Evolutionary conservation across 176 grass and related monocot genomes (phyloP).

Genomic region (Aegilops speltoides): DNA sequence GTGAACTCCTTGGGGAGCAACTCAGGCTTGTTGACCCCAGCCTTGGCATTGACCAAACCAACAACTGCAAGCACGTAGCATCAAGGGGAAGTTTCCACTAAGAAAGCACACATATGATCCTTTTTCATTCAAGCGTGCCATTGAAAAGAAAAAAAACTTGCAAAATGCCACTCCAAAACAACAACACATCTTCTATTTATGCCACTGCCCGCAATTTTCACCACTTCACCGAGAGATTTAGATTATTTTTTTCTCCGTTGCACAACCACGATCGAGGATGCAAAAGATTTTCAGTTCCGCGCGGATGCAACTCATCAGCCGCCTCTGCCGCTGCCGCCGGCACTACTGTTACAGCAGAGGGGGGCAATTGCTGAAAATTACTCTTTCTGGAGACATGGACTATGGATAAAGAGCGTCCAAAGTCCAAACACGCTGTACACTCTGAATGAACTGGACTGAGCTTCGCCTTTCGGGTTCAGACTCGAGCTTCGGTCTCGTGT

Average conservation of each 20-base stretch:
- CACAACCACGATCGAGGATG: background rate
- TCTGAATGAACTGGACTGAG: too few species aligned
- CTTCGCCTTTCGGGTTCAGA: too few species aligned
- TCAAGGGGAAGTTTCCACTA: background rate
- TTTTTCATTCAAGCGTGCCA: background rate
- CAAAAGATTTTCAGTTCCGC: background rate
- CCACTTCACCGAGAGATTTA: background rate
- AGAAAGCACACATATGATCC: background rate
- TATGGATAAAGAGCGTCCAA: too few species aligned
- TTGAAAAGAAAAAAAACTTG: background rate
- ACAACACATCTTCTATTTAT: background rate
- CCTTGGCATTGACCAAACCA: slow-evolving; percentile 56
- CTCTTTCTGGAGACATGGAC: too few species aligned
- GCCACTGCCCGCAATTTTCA: background rate
- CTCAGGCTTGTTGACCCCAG: slow-evolving; percentile 90
- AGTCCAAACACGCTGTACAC: too few species aligned
- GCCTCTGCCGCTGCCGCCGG: too few species aligned
- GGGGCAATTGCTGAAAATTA: too few species aligned
- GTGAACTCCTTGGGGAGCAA: slow-evolving; percentile 90
- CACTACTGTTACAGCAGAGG: too few species aligned
- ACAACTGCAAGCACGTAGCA: slow-evolving; percentile 42
- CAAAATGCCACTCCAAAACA: background rate
- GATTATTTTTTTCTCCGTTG: background rate
- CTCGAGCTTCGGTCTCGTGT: too few species aligned
- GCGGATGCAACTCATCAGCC: too few species aligned